Evolutionary conservation across 306 rosid species (phyloP).

Genomic region (Myrica gale): DNA sequence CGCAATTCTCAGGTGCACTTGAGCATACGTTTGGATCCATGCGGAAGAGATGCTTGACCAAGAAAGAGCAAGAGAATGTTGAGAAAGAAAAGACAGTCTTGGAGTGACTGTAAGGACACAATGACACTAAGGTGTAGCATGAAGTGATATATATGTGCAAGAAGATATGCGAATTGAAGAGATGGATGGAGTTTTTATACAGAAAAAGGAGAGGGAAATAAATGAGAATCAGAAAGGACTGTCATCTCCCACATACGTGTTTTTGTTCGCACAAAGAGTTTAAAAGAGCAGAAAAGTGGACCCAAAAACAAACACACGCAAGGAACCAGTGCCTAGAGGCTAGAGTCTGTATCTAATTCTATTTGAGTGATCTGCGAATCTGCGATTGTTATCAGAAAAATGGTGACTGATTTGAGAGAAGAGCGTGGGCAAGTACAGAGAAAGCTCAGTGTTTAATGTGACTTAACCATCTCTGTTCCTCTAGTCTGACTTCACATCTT

Average conservation of each 20-base stretch:
- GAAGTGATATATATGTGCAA: conserved; percentile 50
- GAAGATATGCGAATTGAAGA: conserved; percentile 26
- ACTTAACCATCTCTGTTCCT: conserved; percentile 50
- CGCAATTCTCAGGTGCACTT: not conserved
- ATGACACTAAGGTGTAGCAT: conserved; percentile 14
- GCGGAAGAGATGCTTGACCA: conserved; percentile 25
- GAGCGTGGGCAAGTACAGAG: conserved; percentile 39
- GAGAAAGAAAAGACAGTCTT: conserved; percentile 37
- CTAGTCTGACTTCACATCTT: conserved; percentile 51
- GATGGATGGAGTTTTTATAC: conserved; percentile 44
- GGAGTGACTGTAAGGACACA: not conserved
- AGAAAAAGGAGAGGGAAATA: conserved; percentile 20
- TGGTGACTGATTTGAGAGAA: conserved; percentile 58
- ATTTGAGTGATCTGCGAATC: conserved; percentile 27
- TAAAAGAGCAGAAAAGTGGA: conserved; percentile 29
- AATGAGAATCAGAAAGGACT: conserved; percentile 30
- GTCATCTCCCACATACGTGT: conserved; percentile 51
- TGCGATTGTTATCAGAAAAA: conserved; percentile 30
- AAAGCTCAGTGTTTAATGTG: conserved; percentile 52
- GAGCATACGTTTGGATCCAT: conserved; percentile 20
- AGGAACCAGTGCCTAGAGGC: conserved; percentile 17
- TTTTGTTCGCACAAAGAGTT: conserved; percentile 34
- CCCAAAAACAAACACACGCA: conserved; percentile 20
- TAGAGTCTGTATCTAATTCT: not conserved
- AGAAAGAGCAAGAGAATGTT: conserved; percentile 30